These are phyloP conservation scores for Wallacemonas sp. DNA, from an alignment of 208 protist genomes.

Conservation along the genomic window DNA sequence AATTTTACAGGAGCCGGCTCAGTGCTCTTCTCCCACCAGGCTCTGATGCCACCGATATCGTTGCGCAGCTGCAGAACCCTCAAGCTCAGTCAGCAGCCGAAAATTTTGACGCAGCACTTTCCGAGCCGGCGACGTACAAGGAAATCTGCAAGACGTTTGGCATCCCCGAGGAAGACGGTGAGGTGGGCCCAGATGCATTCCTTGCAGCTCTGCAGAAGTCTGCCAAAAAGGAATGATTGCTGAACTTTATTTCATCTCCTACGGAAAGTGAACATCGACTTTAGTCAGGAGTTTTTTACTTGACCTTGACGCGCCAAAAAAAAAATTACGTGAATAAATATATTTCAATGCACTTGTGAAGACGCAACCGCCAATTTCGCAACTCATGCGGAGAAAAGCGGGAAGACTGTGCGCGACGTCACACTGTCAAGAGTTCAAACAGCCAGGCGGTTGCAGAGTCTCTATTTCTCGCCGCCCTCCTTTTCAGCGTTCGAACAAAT, in stretches of 20 bases:
- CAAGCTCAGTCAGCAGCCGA: slow-evolving; percentile 50
- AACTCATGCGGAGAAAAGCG: no score
- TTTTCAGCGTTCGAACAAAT: no score
- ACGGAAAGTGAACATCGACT: no score
- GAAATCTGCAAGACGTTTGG: slow-evolving; percentile 50
- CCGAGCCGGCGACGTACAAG: slow-evolving; percentile 53
- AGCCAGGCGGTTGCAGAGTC: no score
- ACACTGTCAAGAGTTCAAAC: no score
- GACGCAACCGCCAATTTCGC: no score
- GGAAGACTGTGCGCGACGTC: no score
- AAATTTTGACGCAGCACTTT: slow-evolving; percentile 42
- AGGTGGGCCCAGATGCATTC: slow-evolving; percentile 47
- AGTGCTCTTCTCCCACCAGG: slow-evolving; percentile 41
- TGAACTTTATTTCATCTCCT: slow-evolving; percentile 8
- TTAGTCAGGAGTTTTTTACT: no score
- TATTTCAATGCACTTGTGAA: no score
- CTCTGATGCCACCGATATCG: slow-evolving; percentile 35
- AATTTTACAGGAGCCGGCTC: slow-evolving; percentile 60
- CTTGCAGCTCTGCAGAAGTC: slow-evolving; percentile 48
- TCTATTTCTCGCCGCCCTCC: no score
- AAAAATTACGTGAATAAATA: no score
- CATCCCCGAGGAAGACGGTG: slow-evolving; percentile 35
- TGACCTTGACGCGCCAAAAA: slow-evolving; percentile 16
- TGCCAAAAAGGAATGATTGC: slow-evolving; percentile 30
- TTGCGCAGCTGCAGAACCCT: slow-evolving; percentile 67